Evolutionary conservation across 306 rosid species (phyloP).

Genomic region (Dalbergia oliveri): DNA sequence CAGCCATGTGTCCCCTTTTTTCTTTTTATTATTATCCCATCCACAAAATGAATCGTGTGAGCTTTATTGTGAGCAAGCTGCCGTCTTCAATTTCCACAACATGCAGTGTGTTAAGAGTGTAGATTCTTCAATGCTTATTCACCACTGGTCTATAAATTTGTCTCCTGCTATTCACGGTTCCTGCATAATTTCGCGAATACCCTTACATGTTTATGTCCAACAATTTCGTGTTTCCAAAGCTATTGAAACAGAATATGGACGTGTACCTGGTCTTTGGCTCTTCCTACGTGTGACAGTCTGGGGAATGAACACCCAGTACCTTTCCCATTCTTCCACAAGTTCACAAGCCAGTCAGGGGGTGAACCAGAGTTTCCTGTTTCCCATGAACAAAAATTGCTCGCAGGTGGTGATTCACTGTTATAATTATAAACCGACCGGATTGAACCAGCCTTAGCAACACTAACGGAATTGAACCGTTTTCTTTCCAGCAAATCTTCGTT

Average conservation of each 20-base stretch:
- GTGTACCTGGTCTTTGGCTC: slow-evolving; percentile 49
- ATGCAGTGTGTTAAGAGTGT: not conserved
- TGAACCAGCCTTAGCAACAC: slow-evolving; percentile 19
- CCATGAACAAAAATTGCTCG: slow-evolving; percentile 43
- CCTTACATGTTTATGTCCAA: not conserved
- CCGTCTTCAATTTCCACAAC: slow-evolving; percentile 10
- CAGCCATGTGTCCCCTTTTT: not conserved
- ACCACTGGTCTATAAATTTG: slow-evolving; percentile 42
- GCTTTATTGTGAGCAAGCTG: not conserved
- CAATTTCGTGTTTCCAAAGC: not conserved
- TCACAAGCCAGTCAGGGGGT: slow-evolving; percentile 53
- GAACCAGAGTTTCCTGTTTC: slow-evolving; percentile 39
- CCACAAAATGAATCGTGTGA: not conserved
- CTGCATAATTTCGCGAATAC: slow-evolving; percentile 37
- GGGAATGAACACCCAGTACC: slow-evolving; percentile 87
- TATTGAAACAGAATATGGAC: not conserved
- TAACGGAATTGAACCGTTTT: slow-evolving; percentile 15
- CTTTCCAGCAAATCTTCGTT: slow-evolving; percentile 42
- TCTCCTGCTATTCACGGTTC: slow-evolving; percentile 47
- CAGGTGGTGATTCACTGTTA: not conserved
- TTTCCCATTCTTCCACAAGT: slow-evolving; percentile 52
- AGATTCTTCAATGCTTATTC: slow-evolving; percentile 43
- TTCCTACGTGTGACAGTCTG: slow-evolving; percentile 40
- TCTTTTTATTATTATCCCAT: not conserved
- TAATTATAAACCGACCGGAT: not conserved